A percentile compares a stretch with the other conserved stretches of the same genome.
Conservation (phyloP, 148 eudicot species). For the Pouteria glomerata region DNA sequence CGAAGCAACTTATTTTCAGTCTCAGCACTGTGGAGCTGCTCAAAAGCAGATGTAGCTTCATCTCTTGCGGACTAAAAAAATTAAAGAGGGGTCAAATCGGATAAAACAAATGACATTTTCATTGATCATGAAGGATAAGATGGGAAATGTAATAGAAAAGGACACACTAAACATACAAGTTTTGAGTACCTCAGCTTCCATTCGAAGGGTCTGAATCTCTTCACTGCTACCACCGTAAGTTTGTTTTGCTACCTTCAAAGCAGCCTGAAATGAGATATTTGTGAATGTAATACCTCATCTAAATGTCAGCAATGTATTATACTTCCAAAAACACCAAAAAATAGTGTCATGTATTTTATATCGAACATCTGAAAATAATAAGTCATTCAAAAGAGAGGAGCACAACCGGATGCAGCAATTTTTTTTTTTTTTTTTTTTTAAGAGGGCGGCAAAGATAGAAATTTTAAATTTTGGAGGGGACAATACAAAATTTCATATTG, state of each 20-base stretch:
- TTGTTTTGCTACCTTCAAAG: constrained; percentile 69
- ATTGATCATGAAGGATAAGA: neutral
- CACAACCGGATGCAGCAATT: no score
- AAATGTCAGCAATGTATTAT: neutral
- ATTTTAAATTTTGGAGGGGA: no score
- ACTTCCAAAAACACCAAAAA: constrained; percentile 2
- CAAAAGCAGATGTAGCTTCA: constrained; percentile 55
- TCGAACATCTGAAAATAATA: neutral
- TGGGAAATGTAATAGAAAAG: no score
- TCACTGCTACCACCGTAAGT: constrained; percentile 55
- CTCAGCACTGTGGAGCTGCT: constrained; percentile 55
- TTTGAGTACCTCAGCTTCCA: constrained; percentile 68
- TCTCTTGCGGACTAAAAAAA: constrained; percentile 56
- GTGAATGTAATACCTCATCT: neutral
- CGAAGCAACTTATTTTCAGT: constrained; percentile 59
- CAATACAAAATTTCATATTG: no score
- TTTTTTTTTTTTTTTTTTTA: no score
- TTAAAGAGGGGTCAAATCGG: neutral
- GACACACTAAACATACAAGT: no score
- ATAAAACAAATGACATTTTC: neutral
- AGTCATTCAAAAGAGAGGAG: neutral
- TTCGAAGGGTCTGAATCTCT: constrained; percentile 49
- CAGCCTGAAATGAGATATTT: constrained; percentile 49
- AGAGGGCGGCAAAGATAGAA: neutral
- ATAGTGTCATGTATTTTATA: neutral